phyloP scores from a whole-genome alignment of 768 basidiomycete genomes.

The Pleurotus djamor region DNA sequence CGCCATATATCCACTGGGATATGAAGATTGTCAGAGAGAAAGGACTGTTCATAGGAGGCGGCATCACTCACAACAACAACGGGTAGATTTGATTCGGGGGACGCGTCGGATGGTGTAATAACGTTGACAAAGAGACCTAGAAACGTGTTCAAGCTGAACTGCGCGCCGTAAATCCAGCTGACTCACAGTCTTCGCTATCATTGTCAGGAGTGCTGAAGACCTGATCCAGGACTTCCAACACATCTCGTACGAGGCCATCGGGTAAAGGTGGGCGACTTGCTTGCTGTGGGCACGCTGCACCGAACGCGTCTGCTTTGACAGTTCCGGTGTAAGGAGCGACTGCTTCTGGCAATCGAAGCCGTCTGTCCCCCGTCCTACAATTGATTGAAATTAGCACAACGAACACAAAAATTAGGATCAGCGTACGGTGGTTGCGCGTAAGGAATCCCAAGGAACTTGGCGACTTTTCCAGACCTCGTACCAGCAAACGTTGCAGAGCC shows the following conservation, averaged over 20 bases:
- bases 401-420: neutral
- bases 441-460: conserved; percentile 51
- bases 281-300: conserved; percentile 41
- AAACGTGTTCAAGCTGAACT: neutral
- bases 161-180: neutral
- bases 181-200: neutral
- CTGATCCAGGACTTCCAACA: neutral
- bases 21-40: neutral
- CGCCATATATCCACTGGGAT: conserved; percentile 50
- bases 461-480: conserved; percentile 21
- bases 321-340: conserved; percentile 21
- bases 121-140: conserved; percentile 54
- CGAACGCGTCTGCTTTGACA: conserved; percentile 25
- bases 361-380: conserved; percentile 11
- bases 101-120: conserved; percentile 39
- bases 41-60: neutral
- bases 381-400: neutral
- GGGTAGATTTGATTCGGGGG: conserved; percentile 41
- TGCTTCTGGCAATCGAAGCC: conserved; percentile 25
- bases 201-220: neutral
- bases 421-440: conserved; percentile 53
- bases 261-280: neutral
- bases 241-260: neutral
- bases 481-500: conserved; percentile 45
- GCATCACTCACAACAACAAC: conserved; percentile 46